Conservation (phyloP, 2,329 filamentous ascomycete species). For the Talaromyces sp. region DNA sequence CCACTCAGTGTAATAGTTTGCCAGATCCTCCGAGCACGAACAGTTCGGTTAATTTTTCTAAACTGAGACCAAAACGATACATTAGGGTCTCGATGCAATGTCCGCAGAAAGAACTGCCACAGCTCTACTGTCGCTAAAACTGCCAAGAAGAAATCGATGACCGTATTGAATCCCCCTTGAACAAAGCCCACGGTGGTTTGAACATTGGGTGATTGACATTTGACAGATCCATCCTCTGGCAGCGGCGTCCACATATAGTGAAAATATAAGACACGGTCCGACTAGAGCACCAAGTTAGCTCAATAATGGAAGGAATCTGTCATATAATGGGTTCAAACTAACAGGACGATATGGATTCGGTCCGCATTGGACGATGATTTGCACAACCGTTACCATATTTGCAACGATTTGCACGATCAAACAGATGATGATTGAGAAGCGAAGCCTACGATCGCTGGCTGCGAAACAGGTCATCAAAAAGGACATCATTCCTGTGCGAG, state of each 20-base stretch:
- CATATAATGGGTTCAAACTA: not conserved
- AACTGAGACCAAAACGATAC: constrained; percentile 33
- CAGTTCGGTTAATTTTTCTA: constrained; percentile 30
- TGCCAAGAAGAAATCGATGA: constrained; percentile 38
- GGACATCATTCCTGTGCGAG: constrained; percentile 41
- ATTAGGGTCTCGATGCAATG: constrained; percentile 26
- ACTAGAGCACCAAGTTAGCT: constrained; percentile 35
- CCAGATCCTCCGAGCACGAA: constrained; percentile 39
- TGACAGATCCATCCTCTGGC: constrained; percentile 37
- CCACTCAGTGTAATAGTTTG: constrained; percentile 39
- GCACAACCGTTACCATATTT: constrained; percentile 38
- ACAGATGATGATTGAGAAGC: constrained; percentile 34
- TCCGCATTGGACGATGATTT: constrained; percentile 41
- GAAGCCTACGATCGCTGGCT: constrained; percentile 33
- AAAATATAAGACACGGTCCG: constrained; percentile 36
- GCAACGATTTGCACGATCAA: constrained; percentile 35
- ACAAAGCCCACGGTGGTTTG: constrained; percentile 41
- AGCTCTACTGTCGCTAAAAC: constrained; percentile 37
- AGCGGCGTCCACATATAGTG: constrained; percentile 44
- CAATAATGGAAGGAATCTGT: too few relatives aligned
- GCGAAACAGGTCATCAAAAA: constrained; percentile 40
- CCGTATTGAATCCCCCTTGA: constrained; percentile 41
- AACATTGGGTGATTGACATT: constrained; percentile 36
- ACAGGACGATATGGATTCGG: constrained; percentile 36
- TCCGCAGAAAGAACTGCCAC: constrained; percentile 40